Base-by-base conservation (phyloP, 352 stramenopile genomes). In the Halophytophthora batemanensis region DNA sequence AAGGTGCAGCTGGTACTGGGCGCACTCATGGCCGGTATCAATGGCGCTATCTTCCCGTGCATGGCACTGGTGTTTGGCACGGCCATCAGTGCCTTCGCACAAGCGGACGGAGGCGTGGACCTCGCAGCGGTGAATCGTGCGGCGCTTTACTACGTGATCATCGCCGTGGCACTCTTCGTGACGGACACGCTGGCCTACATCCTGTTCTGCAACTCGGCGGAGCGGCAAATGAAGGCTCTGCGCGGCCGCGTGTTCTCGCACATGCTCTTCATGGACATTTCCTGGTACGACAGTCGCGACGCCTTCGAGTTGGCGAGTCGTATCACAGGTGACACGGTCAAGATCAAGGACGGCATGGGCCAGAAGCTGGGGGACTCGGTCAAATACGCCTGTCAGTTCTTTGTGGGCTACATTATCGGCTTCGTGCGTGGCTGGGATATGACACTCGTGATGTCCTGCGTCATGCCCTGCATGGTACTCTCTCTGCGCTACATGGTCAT, bases 261-360 rank as follows among this genome's bases (percentile, higher is more conserved):
- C 53, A 72, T 81, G 53, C 51, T 81, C n/a, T 66, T 71, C 19
- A 42, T 77, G 57, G 66, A 81, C 43, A 60, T 81, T 6, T 48
- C 35, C 6, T 81, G 71, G 71, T 78, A 76, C 51, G 71, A 81
- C 37, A 14, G 12, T 6, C 53, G 44, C 33, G 66, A 80, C 41
- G 53, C 60, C 2, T 51, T 70, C n/a, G 43, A 72, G 34, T 45
- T 80, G 3, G 59, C 66, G 6, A 74, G 50, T 40, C 64, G 65
- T 4, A 44, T 78, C 15, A 67, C 56, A 11, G 68, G 63, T 8
- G 69, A 79, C 23, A 79, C 71, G 1, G 59, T 77, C 41, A 74
- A 75, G 40, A 77, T 80, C 35, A 76, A 77, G 37, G 63, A 80
- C 44, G 71, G 59, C 25, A 77, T 77, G 68, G 68, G 68, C 6